Base-by-base conservation (phyloP, 129 eudicot genomes). In the Helianthus tuberosus region DNA sequence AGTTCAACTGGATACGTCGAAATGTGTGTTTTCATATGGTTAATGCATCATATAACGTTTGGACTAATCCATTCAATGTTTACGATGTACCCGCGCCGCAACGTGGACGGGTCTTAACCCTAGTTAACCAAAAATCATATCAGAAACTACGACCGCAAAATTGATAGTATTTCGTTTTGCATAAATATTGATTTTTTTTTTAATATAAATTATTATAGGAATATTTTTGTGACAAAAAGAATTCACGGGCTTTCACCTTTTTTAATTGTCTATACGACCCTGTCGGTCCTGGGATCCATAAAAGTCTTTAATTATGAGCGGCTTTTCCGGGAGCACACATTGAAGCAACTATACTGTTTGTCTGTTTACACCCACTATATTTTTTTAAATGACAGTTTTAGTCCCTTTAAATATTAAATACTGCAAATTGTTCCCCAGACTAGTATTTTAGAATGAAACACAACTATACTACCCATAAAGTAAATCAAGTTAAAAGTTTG, bases 251-350 rank as follows among this genome's bases (percentile, higher is more conserved):
- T 5, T 32, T 32, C 9, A 58, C n/a, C 47, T 43, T 58, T 58
- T 25, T 10, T 29, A 32, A 27, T 9, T 60, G 35, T 29, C 14
- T 11, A 43, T 2, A 52, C 25, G 12, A 52, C 54, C 20, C 36
- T 70, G 52, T 54, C 64, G n/a, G 36, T 32, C 36, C 11, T 16
- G 6, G 2, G 10, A 38, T 53, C 14, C 38, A 12, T 14, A 32
- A 32, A 76, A 46, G 68, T 32, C 80, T 68, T 67, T 25, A 43
- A 67, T 76, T 20, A 67, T 43, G 49, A 76, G 15, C 74, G 61
- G 58, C 68, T 75, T 75, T 76, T 66, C 48, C 39, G 80, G 17
- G n/a, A 32, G 35, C 43, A 44, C 38, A 70, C 53, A 47, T 5
- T 15, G 17, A 25, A 8, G 7, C 66, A 64, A 71, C 59, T 61